Evolutionary conservation across 164 flowering plant species (phyloP), one percentile per base, ranked within the genome.

Genomic region (Vitis labrusca): DNA sequence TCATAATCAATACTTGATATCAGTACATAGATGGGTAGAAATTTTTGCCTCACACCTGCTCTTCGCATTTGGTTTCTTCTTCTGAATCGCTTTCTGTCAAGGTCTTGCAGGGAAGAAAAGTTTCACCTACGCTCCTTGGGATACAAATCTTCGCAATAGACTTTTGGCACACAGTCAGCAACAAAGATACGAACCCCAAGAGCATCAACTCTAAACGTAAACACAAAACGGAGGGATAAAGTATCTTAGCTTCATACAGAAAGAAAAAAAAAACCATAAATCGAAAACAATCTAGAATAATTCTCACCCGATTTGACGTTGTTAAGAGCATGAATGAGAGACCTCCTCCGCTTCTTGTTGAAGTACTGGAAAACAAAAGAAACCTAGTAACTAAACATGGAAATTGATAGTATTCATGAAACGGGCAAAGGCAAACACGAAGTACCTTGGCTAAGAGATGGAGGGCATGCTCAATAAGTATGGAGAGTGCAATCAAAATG

Each of bases 161-260:
- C 64, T 71, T 81, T 59, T 86, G 74, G 13, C 56, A 9, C 15
- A 82, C 81, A 8, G 83, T 81, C 48, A 90, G 81, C 48, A 83
- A 53, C 79, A 90, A 73, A 12, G 94, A 86, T 15, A 86, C 74
- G 73, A 90, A 88, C 7, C 92, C 94, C 74, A 88, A 53, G 30
- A 88, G 78, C 89, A 90, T 80, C 81, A 90, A 67, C 51, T 90
- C 94, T 90, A 59, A 76, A 78, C 9, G 62, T 27, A 68, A 11
- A 9, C n/a, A 8, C 52, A 12, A 62, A 2, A 58, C 2, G 30
- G 1, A 59, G 27, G 57, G 15, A 37, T 13, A 13, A 2, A 57
- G 19, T 23, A 37, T 32, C 11, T 32, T 17, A 64, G 50, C 10
- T 14, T 5, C 17, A 50, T 10, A 51, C 6, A 52, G 11, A 32